Conservation (phyloP, 2,329 filamentous ascomycete genomes). For the Fusarium transvaalense region DNA sequence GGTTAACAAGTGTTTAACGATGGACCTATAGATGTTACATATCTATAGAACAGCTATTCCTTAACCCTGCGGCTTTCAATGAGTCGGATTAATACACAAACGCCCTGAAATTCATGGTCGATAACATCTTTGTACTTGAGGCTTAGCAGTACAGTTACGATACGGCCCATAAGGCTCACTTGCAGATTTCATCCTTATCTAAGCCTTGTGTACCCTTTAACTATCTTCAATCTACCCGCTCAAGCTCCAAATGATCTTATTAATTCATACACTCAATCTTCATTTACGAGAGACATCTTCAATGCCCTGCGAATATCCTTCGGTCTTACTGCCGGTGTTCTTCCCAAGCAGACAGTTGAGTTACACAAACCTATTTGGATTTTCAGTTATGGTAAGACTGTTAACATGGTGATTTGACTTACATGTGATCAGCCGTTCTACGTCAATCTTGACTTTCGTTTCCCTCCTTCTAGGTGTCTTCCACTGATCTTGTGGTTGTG, state of each 20-base stretch:
- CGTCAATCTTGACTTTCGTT: slow-evolving; percentile 6
- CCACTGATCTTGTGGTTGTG: background rate
- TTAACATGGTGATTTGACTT: accelerated
- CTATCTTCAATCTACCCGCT: background rate
- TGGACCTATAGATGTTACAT: background rate
- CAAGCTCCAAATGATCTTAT: too few species aligned
- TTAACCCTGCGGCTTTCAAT: too few species aligned
- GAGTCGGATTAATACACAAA: accelerated
- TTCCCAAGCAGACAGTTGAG: slow-evolving; percentile 9
- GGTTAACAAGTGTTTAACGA: accelerated
- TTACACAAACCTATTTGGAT: background rate
- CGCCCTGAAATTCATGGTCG: accelerated
- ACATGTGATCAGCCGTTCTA: slow-evolving; percentile 8
- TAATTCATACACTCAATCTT: background rate
- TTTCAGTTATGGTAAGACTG: accelerated
- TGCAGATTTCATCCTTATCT: background rate
- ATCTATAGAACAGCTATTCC: background rate
- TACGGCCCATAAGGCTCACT: accelerated
- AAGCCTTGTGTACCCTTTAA: background rate
- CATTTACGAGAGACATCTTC: background rate
- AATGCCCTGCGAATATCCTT: slow-evolving; percentile 8
- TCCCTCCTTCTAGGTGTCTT: background rate
- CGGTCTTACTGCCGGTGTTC: slow-evolving; percentile 9
- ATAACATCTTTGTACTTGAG: background rate
- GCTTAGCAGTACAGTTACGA: accelerated